A percentile compares a stretch with the other conserved stretches of the same genome.
Conservation (phyloP, 1,284 basidiomycete species). For the Ganoderma resinaceum region DNA sequence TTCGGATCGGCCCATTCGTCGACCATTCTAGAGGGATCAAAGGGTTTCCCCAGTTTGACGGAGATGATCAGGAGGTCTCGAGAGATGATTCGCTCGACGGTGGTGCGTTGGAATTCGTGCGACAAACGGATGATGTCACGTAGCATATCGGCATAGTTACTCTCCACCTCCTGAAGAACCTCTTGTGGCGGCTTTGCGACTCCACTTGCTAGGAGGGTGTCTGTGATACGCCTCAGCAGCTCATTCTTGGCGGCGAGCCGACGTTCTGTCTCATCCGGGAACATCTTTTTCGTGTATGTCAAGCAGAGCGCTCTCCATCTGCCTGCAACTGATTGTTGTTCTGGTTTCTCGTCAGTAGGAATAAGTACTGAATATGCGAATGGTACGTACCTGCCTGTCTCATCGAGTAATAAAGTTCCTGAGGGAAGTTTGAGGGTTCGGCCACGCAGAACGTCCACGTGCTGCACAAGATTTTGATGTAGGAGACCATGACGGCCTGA, state of each 20-base stretch:
- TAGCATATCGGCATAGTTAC: constrained; percentile 44
- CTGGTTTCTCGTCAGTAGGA: constrained; percentile 38
- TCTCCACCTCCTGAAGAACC: constrained; percentile 36
- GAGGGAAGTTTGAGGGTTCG: constrained; percentile 49
- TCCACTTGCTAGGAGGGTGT: constrained; percentile 54
- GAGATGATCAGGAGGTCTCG: constrained; percentile 44
- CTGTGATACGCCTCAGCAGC: constrained; percentile 41
- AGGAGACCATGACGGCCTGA: constrained; percentile 53
- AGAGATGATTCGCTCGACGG: constrained; percentile 59
- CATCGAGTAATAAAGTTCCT: constrained; percentile 53
- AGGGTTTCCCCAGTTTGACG: constrained; percentile 45
- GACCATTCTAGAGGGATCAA: constrained; percentile 50
- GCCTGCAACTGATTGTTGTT: constrained; percentile 56
- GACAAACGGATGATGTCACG: constrained; percentile 49
- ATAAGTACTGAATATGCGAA: background rate
- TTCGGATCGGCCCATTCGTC: constrained; percentile 42
- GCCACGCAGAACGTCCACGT: constrained; percentile 56
- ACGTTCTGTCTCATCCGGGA: constrained; percentile 41
- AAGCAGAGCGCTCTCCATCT: constrained; percentile 61
- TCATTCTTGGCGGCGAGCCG: constrained; percentile 42
- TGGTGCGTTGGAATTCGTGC: constrained; percentile 52
- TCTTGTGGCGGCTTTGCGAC: constrained; percentile 45
- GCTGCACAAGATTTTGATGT: constrained; percentile 51
- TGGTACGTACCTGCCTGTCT: constrained; percentile 48
- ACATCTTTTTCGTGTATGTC: constrained; percentile 46